Base-by-base conservation (phyloP, 2,329 filamentous ascomycete species). In the Calonectria fujianensis region DNA sequence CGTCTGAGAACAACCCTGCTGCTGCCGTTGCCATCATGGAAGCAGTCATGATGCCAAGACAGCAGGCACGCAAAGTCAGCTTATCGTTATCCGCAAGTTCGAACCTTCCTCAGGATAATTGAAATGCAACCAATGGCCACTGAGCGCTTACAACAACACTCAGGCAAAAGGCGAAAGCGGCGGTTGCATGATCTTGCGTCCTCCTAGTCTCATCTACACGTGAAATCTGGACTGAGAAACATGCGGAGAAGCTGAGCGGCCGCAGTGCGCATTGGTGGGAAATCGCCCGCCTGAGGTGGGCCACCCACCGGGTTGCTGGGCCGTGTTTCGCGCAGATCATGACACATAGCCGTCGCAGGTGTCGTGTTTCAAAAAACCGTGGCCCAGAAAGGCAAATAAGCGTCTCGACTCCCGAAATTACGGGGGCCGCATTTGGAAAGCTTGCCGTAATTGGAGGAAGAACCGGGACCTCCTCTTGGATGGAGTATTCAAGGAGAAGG, bases 401-500 rank as follows among this genome's bases (percentile, higher is more conserved):
- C 48, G 32, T 48, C 32, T 39, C 32, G 35, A 35, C 35, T 63
- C 57, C 57, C 57, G 57, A 63, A 41, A 39, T 63, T 63, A 35
- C 57, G 57, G 57, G 32, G 31, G 24, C 29, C 65, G 32, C n/a
- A 54, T 69, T 69, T 41, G 70, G 70, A 69, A 72, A 69, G 54
- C 61, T 54, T 50, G 7, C 70, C 65, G 70, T 54, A 37, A 73
- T 73, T 73, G 70, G 70, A 73, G 70, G 70, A 69, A 73, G 54
- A 73, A 69, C 45, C 37, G 10, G 5, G 9, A 24, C 41, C 52
- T 45, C 48, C 48, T 67, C 41, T 31, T 37, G 39, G 24, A 63
- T 24, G 37, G 57, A 37, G 24, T 41, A 24, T 48, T 13, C 7
- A 20, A 39, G 14, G 29, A 4, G 35, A 27, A 27, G 29, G 57